Base-by-base conservation (phyloP, 345 rosid genomes). In the Lumnitzera littorea region DNA sequence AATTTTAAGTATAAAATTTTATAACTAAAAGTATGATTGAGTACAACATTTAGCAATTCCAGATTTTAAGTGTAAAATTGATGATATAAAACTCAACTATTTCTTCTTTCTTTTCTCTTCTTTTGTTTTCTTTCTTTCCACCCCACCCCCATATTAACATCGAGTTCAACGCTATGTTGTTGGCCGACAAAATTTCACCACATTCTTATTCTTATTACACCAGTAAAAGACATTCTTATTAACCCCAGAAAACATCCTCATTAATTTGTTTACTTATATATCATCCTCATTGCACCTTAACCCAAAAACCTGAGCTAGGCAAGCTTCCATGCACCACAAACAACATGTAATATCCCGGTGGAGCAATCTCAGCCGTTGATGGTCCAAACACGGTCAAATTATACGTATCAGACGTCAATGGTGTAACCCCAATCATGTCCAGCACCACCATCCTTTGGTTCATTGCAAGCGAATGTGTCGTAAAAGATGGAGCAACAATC, bases 361-460 rank as follows among this genome's bases (percentile, higher is more conserved):
- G 96, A 41, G 92, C 91, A 41, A 84, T 71, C 66, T 69, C 71
- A 2, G 77, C 67, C 36, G 64, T 73, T 0, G 89, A 80, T 14
- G 96, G 96, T 12, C 81, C 96, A 1, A 66, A 27, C 12, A 52
- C 69, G 0, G 13, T 61, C 64, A 78, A 52, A 2, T 46, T 48
- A 20, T 74, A 76, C 4, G 60, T 24, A 48, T 17, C 51, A 0
- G 67, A 46, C 23, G 46, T 41, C 31, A 46, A 23, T 25, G n/a
- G 36, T 0, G 60, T 46, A 36, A 81, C 49, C 0, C 63, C 73
- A 8, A 27, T 25, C 17, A 69, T 54, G 64, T 69, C 80, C 56
- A 91, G 66, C 57, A 80, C 76, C 55, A 89, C 88, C 92, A 87
- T 83, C 72, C 91, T 80, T 72, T 89, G 95, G 58, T 83, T 91